Evolutionary conservation across 495 filamentous ascomycete species (phyloP).

Genomic region (Neurospora sp.): DNA sequence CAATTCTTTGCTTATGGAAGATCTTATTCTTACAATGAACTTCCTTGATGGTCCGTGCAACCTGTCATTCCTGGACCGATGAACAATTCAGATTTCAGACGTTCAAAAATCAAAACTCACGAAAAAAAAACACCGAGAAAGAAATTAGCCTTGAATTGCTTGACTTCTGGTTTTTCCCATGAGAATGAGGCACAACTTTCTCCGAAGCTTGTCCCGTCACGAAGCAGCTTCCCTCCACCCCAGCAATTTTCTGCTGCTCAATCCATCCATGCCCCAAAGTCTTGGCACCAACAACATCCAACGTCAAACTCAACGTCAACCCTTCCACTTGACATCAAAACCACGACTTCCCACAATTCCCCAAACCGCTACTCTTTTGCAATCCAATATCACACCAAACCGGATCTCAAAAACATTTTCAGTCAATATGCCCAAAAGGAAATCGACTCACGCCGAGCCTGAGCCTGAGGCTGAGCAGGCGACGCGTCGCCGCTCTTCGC

Average conservation of each 20-base stretch:
- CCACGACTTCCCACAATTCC: background rate
- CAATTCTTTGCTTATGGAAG: background rate
- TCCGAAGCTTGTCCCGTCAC: background rate
- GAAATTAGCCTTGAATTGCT: background rate
- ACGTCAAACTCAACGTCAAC: background rate
- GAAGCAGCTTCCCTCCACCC: background rate
- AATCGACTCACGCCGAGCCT: constrained; percentile 17
- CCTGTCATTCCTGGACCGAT: background rate
- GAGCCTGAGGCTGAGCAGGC: constrained; percentile 1
- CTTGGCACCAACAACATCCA: background rate
- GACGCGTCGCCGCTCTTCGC: background rate
- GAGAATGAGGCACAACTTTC: background rate
- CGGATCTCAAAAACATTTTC: no score
- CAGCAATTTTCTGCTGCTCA: background rate
- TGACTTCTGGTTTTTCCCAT: background rate
- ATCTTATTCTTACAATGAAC: background rate
- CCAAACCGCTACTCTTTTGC: background rate
- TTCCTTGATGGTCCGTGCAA: background rate
- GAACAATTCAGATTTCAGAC: background rate
- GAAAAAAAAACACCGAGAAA: background rate
- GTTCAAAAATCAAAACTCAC: background rate
- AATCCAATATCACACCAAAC: background rate
- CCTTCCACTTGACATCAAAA: background rate
- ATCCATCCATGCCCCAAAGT: background rate
- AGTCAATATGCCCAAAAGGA: constrained; percentile 30